Conservation (phyloP, 176 grass and related monocot species). For the Alloteropsis semialata region DNA sequence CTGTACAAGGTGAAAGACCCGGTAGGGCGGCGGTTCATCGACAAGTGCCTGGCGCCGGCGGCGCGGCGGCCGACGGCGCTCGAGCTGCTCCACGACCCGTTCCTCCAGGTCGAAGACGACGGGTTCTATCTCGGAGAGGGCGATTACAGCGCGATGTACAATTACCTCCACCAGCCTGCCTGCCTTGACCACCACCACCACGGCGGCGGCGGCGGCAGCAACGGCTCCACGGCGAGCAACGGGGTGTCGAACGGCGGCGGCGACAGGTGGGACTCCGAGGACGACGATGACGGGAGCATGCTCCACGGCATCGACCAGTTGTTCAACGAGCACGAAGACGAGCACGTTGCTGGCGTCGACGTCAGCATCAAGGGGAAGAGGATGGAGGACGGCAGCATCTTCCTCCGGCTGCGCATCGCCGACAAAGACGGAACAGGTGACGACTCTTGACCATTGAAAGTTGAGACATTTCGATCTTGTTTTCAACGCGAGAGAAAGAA, state of each 20-base stretch:
- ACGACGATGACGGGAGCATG: constrained; percentile 3
- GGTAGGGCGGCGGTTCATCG: constrained; percentile 53
- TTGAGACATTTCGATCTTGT: background rate
- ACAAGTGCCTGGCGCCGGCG: constrained; percentile 53
- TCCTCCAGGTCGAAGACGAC: constrained; percentile 38
- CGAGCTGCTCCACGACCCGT: constrained; percentile 68
- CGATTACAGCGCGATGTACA: background rate
- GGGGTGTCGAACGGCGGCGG: constrained; percentile 12
- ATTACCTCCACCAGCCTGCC: constrained; percentile 30
- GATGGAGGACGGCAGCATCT: constrained; percentile 59
- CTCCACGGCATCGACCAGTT: constrained; percentile 52
- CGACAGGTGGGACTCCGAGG: background rate
- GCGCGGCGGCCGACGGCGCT: constrained; percentile 46
- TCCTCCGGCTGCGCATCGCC: constrained; percentile 64
- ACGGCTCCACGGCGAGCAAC: constrained; percentile 19
- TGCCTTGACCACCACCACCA: background rate
- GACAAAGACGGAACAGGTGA: constrained; percentile 45
- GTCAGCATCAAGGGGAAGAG: constrained; percentile 67
- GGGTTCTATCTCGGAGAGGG: background rate
- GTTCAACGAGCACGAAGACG: constrained; percentile 54
- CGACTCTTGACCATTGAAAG: background rate
- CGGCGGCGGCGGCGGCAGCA: constrained; percentile 27
- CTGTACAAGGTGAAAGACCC: constrained; percentile 57
- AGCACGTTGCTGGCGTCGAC: constrained; percentile 40
- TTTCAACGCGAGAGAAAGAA: background rate